Conservation (phyloP, 768 basidiomycete genomes). For the Naganishia kalamii region DNA sequence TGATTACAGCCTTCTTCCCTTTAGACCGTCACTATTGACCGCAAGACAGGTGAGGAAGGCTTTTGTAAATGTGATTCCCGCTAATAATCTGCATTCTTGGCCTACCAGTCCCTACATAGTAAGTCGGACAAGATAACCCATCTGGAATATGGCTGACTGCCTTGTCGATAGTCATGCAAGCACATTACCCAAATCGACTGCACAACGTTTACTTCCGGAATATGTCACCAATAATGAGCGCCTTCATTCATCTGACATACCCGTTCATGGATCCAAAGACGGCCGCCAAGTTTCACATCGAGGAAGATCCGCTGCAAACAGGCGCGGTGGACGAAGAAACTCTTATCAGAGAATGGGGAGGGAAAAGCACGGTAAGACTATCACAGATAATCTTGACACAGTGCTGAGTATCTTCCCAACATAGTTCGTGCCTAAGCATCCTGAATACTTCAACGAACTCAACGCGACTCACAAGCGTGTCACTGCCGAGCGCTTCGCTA, state of each 20-base stretch:
- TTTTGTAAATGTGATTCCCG: not conserved
- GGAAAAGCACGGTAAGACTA: slow-evolving; percentile 6
- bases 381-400: not conserved
- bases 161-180: slow-evolving; percentile 12
- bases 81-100: not conserved
- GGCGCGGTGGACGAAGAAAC: slow-evolving; percentile 3
- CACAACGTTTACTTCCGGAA: slow-evolving; percentile 21
- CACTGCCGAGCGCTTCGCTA: not conserved
- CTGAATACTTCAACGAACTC: slow-evolving; percentile 1
- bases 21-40: slow-evolving; percentile 9
- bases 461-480: not conserved
- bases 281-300: slow-evolving; percentile 11
- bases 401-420: too few species aligned
- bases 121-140: not conserved
- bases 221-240: slow-evolving; percentile 12
- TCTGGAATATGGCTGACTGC: not conserved
- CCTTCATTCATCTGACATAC: slow-evolving; percentile 20
- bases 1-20: not conserved
- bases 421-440: slow-evolving; percentile 2
- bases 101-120: slow-evolving; percentile 8
- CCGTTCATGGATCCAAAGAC: slow-evolving; percentile 22
- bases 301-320: slow-evolving; percentile 7
- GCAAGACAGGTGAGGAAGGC: slow-evolving; percentile 11
- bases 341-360: slow-evolving; percentile 13
- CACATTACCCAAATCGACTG: slow-evolving; percentile 21